Conservation (phyloP, 2,329 filamentous ascomycete species). For the Cercospora sesami region DNA sequence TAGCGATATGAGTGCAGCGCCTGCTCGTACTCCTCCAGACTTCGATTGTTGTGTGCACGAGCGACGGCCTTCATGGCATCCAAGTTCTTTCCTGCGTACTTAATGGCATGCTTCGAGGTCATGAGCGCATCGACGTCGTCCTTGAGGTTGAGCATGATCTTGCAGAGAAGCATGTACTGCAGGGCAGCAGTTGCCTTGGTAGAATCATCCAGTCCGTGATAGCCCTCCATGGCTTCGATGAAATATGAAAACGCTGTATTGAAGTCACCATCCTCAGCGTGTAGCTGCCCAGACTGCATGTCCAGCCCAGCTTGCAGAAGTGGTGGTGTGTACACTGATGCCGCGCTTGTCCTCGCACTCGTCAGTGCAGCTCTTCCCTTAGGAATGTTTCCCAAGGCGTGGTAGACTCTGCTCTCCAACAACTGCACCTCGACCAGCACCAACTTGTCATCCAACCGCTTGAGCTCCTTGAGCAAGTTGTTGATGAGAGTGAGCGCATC, state of each 20-base stretch:
- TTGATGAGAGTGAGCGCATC: constrained; percentile 97
- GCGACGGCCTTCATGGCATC: constrained; percentile 99
- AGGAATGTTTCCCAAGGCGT: constrained; percentile 92
- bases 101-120: constrained; percentile 92
- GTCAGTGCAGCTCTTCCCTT: constrained; percentile 95
- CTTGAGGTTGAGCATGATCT: constrained; percentile 97
- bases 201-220: constrained; percentile 86
- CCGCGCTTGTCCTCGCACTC: constrained; percentile 88
- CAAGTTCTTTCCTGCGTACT: constrained; percentile 91
- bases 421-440: constrained; percentile 97
- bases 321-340: constrained; percentile 95
- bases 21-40: constrained; percentile 93
- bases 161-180: constrained; percentile 99
- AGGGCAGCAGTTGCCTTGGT: constrained; percentile 91
- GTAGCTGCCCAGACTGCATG: constrained; percentile 99
- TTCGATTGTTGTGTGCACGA: constrained; percentile 90
- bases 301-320: constrained; percentile 93
- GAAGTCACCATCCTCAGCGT: constrained; percentile 98
- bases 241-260: constrained; percentile 99
- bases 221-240: constrained; percentile 96
- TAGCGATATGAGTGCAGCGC: constrained; percentile 87
- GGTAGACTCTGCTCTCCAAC: constrained; percentile 94
- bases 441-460: constrained; percentile 97
- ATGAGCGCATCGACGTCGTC: constrained; percentile 96
- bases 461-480: constrained; percentile 90